Conservation (phyloP, 306 rosid species). For the Comarum palustre region DNA sequence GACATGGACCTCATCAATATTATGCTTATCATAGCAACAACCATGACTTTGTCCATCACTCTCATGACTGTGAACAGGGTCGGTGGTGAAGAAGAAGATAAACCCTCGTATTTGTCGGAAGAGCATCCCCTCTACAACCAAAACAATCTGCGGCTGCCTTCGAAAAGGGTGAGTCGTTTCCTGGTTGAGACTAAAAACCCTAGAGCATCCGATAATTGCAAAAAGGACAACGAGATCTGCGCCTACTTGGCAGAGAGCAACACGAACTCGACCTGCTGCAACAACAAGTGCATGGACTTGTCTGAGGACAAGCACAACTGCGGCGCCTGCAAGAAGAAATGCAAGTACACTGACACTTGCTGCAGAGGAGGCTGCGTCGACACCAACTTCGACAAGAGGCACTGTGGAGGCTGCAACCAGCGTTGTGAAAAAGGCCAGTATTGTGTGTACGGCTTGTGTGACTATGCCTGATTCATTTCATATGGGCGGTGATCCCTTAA, state of each 20-base stretch:
- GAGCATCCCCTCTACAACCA: not conserved
- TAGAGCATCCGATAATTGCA: constrained; percentile 55
- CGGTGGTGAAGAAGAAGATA: constrained; percentile 17
- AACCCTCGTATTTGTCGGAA: not conserved
- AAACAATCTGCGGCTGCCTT: constrained; percentile 30
- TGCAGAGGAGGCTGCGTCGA: constrained; percentile 74
- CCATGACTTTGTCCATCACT: constrained; percentile 78
- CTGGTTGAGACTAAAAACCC: constrained; percentile 39
- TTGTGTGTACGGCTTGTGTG: constrained; percentile 68
- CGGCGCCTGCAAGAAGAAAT: constrained; percentile 64
- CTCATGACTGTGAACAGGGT: constrained; percentile 42
- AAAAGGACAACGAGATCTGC: constrained; percentile 54
- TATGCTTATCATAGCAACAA: constrained; percentile 49
- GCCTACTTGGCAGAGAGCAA: not conserved
- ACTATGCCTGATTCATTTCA: constrained; percentile 47
- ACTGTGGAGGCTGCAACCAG: constrained; percentile 65
- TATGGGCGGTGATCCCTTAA: not conserved
- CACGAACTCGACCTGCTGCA: constrained; percentile 61
- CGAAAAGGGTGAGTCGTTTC: constrained; percentile 59
- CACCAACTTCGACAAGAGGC: constrained; percentile 58
- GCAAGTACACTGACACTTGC: constrained; percentile 59
- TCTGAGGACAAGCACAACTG: constrained; percentile 51
- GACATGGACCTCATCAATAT: constrained; percentile 65
- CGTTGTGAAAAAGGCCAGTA: constrained; percentile 33
- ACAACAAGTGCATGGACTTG: constrained; percentile 70